phyloP scores from a whole-genome alignment of 108 stramenopile species.

The Nitzschia putrida region DNA sequence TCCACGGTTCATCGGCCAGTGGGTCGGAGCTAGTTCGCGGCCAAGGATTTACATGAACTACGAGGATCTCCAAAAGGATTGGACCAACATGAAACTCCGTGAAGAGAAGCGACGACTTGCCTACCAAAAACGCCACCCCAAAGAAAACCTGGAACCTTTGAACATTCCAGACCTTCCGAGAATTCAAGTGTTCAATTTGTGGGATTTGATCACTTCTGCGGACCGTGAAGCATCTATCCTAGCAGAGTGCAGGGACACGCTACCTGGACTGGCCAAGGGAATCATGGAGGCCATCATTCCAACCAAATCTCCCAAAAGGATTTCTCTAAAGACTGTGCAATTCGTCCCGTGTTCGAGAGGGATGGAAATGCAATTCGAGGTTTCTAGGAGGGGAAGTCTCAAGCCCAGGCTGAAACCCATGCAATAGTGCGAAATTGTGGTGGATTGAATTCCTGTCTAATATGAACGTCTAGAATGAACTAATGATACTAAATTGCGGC shows the following conservation, averaged over 20 bases:
- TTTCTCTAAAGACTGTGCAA: too few species aligned
- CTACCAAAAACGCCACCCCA: conserved; percentile 25
- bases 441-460: too few species aligned
- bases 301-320: too few species aligned
- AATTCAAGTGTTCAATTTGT: conserved; percentile 81
- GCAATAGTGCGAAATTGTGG: too few species aligned
- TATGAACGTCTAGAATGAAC: too few species aligned
- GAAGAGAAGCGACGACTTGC: conserved; percentile 5
- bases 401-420: conserved; percentile 80
- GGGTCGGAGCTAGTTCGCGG: conserved; percentile 42
- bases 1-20: conserved; percentile 39
- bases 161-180: conserved; percentile 47
- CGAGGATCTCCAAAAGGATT: conserved; percentile 75
- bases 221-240: conserved; percentile 41
- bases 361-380: too few species aligned
- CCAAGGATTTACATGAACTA: conserved; percentile 82
- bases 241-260: background rate
- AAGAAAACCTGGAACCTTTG: conserved; percentile 20
- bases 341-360: too few species aligned
- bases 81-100: conserved; percentile 49
- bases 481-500: too few species aligned
- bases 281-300: too few species aligned
- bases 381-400: too few species aligned
- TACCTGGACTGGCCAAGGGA: too few species aligned
- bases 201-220: conserved; percentile 79